A percentile compares a stretch with the other conserved stretches of the same genome.
Evolutionary conservation across 2,329 filamentous ascomycete genomes (phyloP).

Genomic region (Paracamarosporium sp.): DNA sequence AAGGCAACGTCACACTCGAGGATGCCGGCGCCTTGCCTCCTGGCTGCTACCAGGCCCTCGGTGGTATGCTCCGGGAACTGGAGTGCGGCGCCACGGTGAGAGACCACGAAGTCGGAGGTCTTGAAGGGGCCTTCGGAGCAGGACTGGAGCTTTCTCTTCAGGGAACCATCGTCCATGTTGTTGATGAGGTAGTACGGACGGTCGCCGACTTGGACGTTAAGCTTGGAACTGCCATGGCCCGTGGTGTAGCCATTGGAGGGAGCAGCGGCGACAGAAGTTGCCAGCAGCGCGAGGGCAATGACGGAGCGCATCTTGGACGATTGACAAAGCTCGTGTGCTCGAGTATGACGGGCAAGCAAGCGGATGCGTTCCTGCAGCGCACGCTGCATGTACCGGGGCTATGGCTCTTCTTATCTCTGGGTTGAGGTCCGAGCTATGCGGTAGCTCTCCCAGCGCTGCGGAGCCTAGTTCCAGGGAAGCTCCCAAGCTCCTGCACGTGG

Average conservation of each 20-base stretch:
- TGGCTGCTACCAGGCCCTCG: conserved; percentile 38
- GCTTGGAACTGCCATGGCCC: conserved; percentile 23
- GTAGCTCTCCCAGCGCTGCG: conserved; percentile 6
- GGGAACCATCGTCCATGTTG: conserved; percentile 45
- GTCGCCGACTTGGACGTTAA: conserved; percentile 45
- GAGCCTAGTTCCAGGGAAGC: conserved; percentile 21
- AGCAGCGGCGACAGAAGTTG: conserved; percentile 31
- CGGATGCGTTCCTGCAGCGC: conserved; percentile 25
- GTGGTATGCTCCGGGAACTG: conserved; percentile 46
- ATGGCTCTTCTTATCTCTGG: conserved; percentile 30
- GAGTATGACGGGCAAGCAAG: conserved; percentile 11
- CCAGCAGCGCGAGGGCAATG: conserved; percentile 33
- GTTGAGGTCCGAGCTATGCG: conserved; percentile 15
- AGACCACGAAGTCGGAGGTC: conserved; percentile 41
- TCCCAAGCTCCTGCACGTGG: conserved; percentile 35
- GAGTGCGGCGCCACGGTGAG: conserved; percentile 45
- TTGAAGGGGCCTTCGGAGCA: conserved; percentile 47
- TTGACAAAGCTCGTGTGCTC: conserved; percentile 4
- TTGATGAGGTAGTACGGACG: conserved; percentile 46
- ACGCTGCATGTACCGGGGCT: conserved; percentile 7
- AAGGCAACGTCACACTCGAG: conserved; percentile 49
- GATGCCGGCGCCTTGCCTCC: conserved; percentile 44
- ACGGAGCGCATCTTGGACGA: conserved; percentile 36
- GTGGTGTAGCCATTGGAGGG: conserved; percentile 20
- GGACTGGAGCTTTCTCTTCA: conserved; percentile 46